A percentile compares a stretch with the other conserved stretches of the same genome.
These are phyloP conservation scores for Thalassiosira profunda DNA, from an alignment of 108 stramenopile species.

Conservation along the genomic window DNA sequence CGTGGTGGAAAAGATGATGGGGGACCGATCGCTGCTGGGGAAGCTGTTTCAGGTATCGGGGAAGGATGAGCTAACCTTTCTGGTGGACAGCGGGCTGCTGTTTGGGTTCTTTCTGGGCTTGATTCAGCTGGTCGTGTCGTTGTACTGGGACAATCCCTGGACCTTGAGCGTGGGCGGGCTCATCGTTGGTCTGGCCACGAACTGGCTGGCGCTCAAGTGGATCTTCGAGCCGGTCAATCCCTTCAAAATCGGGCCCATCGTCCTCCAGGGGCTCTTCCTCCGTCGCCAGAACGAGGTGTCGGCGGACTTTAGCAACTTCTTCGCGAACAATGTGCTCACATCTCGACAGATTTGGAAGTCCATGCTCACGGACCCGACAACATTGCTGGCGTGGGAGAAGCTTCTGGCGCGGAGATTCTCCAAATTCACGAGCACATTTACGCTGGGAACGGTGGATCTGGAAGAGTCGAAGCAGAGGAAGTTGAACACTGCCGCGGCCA, in stretches of 20 bases:
- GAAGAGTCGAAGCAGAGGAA: slow-evolving; percentile 26
- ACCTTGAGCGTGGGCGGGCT: slow-evolving; percentile 65
- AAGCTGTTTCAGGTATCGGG: slow-evolving; percentile 55
- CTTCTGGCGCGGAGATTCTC: slow-evolving; percentile 43
- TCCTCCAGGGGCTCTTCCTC: slow-evolving; percentile 70
- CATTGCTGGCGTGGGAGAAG: slow-evolving; percentile 45
- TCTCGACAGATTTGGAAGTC: slow-evolving; percentile 54
- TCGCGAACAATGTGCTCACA: slow-evolving; percentile 50
- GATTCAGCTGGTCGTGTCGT: slow-evolving; percentile 65
- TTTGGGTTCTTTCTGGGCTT: slow-evolving; percentile 69
- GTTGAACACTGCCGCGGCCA: slow-evolving; percentile 47
- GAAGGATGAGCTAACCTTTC: slow-evolving; percentile 49
- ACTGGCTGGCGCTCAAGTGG: slow-evolving; percentile 74
- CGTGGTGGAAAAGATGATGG: slow-evolving; percentile 61
- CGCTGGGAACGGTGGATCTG: slow-evolving; percentile 36
- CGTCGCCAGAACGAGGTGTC: slow-evolving; percentile 62
- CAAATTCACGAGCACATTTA: slow-evolving; percentile 27
- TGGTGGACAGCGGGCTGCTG: slow-evolving; percentile 59
- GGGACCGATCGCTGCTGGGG: slow-evolving; percentile 51
- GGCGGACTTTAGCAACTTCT: slow-evolving; percentile 56
- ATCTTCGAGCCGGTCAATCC: slow-evolving; percentile 80
- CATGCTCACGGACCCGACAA: slow-evolving; percentile 56
- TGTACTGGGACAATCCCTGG: slow-evolving; percentile 79
- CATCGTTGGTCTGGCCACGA: slow-evolving; percentile 70
- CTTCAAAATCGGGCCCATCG: slow-evolving; percentile 60